Evolutionary conservation across 257 asterid genomes (phyloP).

Genomic region (Parsonsia alboflavescens): DNA sequence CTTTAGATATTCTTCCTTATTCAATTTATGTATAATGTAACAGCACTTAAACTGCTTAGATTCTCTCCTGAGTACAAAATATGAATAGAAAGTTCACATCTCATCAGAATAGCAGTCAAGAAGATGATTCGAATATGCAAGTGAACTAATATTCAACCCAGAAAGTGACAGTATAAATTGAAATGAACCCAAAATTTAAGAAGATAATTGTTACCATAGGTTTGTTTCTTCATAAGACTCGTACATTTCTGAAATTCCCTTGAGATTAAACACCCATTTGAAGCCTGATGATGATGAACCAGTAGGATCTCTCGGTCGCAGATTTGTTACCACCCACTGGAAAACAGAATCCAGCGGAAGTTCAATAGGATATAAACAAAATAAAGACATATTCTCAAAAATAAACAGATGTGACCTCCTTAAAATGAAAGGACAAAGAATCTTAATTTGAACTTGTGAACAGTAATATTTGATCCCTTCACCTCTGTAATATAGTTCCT

Average conservation of each 20-base stretch:
- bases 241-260: conserved; percentile 88
- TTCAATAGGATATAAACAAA: background rate
- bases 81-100: background rate
- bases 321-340: conserved; percentile 97
- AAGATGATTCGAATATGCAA: too few species aligned
- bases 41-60: background rate
- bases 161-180: background rate
- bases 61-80: background rate
- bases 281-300: conserved; percentile 61
- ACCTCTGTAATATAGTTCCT: background rate
- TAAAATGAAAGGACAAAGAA: conserved; percentile 4
- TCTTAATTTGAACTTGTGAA: background rate
- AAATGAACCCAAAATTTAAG: background rate
- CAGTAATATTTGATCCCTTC: background rate
- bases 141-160: too few species aligned
- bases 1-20: background rate
- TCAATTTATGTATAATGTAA: background rate
- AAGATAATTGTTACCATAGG: conserved; percentile 47
- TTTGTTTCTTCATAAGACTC: conserved; percentile 89
- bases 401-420: background rate
- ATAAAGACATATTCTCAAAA: too few species aligned
- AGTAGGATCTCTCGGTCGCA: conserved; percentile 43
- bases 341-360: conserved; percentile 8
- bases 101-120: background rate
- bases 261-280: conserved; percentile 77